phyloP scores from a whole-genome alignment of 2,329 filamentous ascomycete genomes.

The Cucurbitaria berberidis region DNA sequence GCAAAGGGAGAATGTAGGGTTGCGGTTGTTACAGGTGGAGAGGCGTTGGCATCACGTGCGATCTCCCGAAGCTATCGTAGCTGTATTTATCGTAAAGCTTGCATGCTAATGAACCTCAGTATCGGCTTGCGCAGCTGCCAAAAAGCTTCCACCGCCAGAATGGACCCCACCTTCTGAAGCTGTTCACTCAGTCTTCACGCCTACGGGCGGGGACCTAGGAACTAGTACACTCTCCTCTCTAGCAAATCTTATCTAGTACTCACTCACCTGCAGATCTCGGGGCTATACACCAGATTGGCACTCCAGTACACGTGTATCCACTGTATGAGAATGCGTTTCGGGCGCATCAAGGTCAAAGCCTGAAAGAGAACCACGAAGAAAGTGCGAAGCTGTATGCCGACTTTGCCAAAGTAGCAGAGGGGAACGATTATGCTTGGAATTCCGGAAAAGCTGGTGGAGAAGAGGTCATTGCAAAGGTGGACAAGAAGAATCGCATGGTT shows the following conservation, averaged over 20 bases:
- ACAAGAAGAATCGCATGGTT: slow-evolving; percentile 69
- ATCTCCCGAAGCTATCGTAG: slow-evolving; percentile 3
- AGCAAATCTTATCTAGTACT: slow-evolving; percentile 17
- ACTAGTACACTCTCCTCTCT: slow-evolving; percentile 46
- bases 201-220: slow-evolving; percentile 55
- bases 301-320: slow-evolving; percentile 71
- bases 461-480: slow-evolving; percentile 61
- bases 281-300: slow-evolving; percentile 63
- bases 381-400: slow-evolving; percentile 65
- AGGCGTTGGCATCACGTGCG: slow-evolving; percentile 66
- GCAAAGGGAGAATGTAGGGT: slow-evolving; percentile 61
- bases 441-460: slow-evolving; percentile 57
- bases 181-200: slow-evolving; percentile 57
- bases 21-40: slow-evolving; percentile 67
- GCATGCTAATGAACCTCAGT: slow-evolving; percentile 41
- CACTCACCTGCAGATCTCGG: slow-evolving; percentile 56
- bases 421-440: slow-evolving; percentile 64
- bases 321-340: slow-evolving; percentile 70
- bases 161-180: slow-evolving; percentile 61
- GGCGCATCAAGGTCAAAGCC: slow-evolving; percentile 61
- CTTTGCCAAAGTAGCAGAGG: slow-evolving; percentile 64
- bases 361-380: slow-evolving; percentile 63
- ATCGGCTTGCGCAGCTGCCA: slow-evolving; percentile 58
- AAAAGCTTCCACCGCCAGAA: slow-evolving; percentile 63
- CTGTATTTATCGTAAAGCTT: background rate